These are phyloP conservation scores for Tylopilus rubrobrunneus DNA, from an alignment of 768 basidiomycete genomes.

Conservation along the genomic window DNA sequence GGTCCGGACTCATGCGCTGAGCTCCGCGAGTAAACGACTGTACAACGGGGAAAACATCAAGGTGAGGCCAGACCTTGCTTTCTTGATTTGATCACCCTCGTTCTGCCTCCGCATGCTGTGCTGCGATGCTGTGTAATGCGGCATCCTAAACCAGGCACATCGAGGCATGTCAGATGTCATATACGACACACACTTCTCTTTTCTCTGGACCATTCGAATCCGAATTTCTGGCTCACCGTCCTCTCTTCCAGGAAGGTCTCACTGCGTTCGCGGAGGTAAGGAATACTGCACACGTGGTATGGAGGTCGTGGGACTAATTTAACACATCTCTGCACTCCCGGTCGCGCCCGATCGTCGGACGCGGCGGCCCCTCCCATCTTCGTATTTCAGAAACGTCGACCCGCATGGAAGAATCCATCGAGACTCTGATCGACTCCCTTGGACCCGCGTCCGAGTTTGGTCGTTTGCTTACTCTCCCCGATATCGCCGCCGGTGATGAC, in stretches of 20 bases:
- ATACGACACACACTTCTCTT: neutral
- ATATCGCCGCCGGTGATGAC: neutral
- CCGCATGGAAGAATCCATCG: slow-evolving; percentile 18
- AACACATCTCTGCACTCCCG: slow-evolving; percentile 1
- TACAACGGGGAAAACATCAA: slow-evolving; percentile 69
- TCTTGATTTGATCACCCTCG: neutral
- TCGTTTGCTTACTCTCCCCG: neutral
- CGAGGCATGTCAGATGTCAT: slow-evolving; percentile 6
- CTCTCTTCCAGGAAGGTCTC: slow-evolving; percentile 56
- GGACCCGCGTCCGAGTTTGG: neutral
- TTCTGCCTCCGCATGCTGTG: neutral
- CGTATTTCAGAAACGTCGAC: slow-evolving; percentile 15
- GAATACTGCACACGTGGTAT: slow-evolving; percentile 3
- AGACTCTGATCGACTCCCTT: slow-evolving; percentile 14
- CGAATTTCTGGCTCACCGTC: slow-evolving; percentile 14
- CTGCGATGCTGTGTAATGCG: neutral
- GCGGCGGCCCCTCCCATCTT: neutral
- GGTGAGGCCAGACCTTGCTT: slow-evolving; percentile 33
- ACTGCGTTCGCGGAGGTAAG: slow-evolving; percentile 52
- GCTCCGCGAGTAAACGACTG: slow-evolving; percentile 46
- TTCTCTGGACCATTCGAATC: neutral
- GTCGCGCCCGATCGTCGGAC: slow-evolving; percentile 1
- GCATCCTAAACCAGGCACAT: neutral
- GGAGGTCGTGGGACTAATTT: neutral
- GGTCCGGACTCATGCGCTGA: slow-evolving; percentile 42